These are phyloP conservation scores for Pyrus betulifolia DNA, from an alignment of 306 rosid genomes.

Conservation along the genomic window DNA sequence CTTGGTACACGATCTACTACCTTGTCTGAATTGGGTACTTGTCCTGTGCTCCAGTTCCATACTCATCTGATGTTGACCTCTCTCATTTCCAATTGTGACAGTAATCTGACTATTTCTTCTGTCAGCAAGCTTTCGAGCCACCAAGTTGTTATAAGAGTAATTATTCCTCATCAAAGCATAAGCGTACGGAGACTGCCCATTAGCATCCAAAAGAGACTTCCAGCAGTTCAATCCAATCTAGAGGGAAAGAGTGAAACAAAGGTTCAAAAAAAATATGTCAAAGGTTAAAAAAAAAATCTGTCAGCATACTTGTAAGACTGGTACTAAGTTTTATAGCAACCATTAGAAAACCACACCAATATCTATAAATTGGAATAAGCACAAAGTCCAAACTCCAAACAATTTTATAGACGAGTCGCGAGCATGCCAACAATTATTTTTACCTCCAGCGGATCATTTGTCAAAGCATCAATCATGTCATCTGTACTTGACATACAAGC, in stretches of 20 bases:
- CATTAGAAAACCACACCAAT: background rate
- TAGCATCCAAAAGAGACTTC: conserved; percentile 65
- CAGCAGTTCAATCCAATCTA: conserved; percentile 82
- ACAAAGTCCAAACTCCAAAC: background rate
- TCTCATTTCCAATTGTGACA: conserved; percentile 47
- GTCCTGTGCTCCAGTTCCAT: conserved; percentile 28
- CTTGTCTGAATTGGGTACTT: conserved; percentile 17
- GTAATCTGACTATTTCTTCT: conserved; percentile 55
- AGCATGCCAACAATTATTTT: background rate
- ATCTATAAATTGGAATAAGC: background rate
- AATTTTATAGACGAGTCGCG: background rate
- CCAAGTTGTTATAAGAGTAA: conserved; percentile 54
- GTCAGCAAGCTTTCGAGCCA: conserved; percentile 54
- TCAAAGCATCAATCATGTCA: conserved; percentile 61
- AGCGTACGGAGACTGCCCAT: conserved; percentile 59
- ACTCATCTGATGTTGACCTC: conserved; percentile 21
- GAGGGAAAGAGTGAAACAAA: background rate
- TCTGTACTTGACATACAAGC: conserved; percentile 62
- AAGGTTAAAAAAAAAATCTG: background rate
- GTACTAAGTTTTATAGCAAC: background rate
- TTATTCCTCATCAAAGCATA: conserved; percentile 77
- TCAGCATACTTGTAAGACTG: background rate
- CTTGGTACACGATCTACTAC: conserved; percentile 51
- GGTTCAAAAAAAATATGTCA: background rate
- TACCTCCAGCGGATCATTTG: conserved; percentile 87